Evolutionary conservation across 306 rosid species (phyloP), one percentile per base, ranked within the genome.

Genomic region (Dicorynia guianensis): DNA sequence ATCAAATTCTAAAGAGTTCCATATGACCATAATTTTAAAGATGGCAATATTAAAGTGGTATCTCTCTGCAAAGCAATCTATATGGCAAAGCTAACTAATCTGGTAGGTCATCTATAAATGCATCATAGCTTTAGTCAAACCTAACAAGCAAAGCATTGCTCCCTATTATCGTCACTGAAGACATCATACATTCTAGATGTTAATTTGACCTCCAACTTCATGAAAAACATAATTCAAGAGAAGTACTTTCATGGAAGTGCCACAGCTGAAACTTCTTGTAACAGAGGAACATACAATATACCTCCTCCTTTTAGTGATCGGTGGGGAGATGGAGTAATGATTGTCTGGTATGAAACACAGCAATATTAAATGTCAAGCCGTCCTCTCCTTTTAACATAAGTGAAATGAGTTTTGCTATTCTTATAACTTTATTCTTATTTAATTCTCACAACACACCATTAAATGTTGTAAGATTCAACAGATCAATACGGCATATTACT

Each of bases 131-230:
- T 25, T 25, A 68, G 81, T 69, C 14, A 58, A 25, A 48, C 54
- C 79, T 63, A 63, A 71, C 33, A 43, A 25, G 50, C 30, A 79
- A 34, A 64, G 72, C 53, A 47, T 25, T 65, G 13, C 36, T 56
- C 52, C 53, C 34, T 15, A 34, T 10, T 12, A 3, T 72, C 20
- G 18, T 15, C 48, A 49, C 57, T 60, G 36, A 5, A 48, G 59
- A 14, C 18, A 70, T 20, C 40, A 69, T 6, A 44, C 3, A 36
- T 4, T 42, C 55, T 1, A 72, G 4, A 63, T 49, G 20, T 55
- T 36, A 33, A 63, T 35, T 46, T 56, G 72, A 55, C 61, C 36
- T 11, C 60, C 5, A 57, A 39, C n/a, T 36, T 53, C 42, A 55
- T 12, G 6, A 70, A 74, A 36, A 8, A 53, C 46, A 68, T 8